Conservation (phyloP, 495 filamentous ascomycete genomes). For the Penicillium mononematosum region DNA sequence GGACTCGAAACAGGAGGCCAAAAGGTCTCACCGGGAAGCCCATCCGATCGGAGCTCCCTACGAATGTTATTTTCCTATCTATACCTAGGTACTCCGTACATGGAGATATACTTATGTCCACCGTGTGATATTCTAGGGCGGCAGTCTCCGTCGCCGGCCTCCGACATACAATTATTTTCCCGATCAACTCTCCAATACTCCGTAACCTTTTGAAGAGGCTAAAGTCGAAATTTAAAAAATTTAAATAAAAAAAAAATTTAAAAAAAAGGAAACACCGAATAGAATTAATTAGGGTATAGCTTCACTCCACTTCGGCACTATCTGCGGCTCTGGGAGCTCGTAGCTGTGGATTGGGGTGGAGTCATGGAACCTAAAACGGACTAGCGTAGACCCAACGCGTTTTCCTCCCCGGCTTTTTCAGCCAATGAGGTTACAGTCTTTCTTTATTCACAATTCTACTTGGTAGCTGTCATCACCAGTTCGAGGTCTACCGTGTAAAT, state of each 20-base stretch:
- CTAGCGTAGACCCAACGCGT: slow-evolving; percentile 11
- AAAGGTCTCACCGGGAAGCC: slow-evolving; percentile 7
- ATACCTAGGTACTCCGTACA: background rate
- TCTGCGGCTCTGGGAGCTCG: slow-evolving; percentile 36
- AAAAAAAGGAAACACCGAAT: slow-evolving; percentile 14
- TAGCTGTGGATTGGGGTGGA: slow-evolving; percentile 20
- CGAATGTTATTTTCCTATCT: slow-evolving; percentile 7
- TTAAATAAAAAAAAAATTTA: background rate
- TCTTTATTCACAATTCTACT: slow-evolving; percentile 14
- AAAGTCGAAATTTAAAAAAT: background rate
- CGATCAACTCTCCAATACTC: slow-evolving; percentile 5
- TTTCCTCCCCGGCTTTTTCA: slow-evolving; percentile 22
- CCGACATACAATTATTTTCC: background rate
- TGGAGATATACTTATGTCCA: too few relatives aligned
- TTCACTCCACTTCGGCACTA: slow-evolving; percentile 29
- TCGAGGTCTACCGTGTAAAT: slow-evolving; percentile 27
- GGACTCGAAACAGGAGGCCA: slow-evolving; percentile 16
- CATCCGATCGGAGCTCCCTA: slow-evolving; percentile 3
- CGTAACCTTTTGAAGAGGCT: background rate
- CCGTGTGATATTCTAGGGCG: slow-evolving; percentile 1
- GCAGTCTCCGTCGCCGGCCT: slow-evolving; percentile 27
- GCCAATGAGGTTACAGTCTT: slow-evolving; percentile 19
- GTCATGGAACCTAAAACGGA: background rate
- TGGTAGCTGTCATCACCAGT: slow-evolving; percentile 17
- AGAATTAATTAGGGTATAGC: background rate